Percentiles rank a stretch among this genome's conserved stretches.
These are phyloP conservation scores for Calocybe indica DNA, from an alignment of 768 basidiomycete species.

Conservation along the genomic window DNA sequence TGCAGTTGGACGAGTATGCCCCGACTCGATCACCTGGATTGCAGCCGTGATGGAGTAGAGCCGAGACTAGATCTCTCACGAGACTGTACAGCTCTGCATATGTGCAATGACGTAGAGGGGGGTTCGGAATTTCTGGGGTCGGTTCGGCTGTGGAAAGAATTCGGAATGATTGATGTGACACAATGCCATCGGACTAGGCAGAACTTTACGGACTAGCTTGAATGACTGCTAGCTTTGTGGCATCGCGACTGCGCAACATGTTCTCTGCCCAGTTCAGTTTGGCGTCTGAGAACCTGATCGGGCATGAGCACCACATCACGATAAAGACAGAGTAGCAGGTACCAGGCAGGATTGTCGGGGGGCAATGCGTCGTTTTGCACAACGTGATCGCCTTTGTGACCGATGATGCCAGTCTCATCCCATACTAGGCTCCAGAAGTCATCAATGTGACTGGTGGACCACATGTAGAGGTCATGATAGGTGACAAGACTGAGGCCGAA, in stretches of 20 bases:
- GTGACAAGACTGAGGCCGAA: constrained; percentile 37
- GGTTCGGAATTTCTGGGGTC: constrained; percentile 38
- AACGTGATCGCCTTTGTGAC: constrained; percentile 53
- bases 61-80: constrained; percentile 53
- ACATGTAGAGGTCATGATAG: constrained; percentile 61
- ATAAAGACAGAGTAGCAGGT: too few species aligned
- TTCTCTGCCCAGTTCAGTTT: constrained; percentile 80
- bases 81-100: constrained; percentile 54
- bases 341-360: constrained; percentile 66
- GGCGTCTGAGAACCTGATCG: constrained; percentile 46
- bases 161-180: constrained; percentile 6
- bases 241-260: constrained; percentile 56
- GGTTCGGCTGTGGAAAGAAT: constrained; percentile 49
- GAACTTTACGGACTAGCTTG: constrained; percentile 51
- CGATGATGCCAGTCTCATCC: constrained; percentile 60
- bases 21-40: constrained; percentile 67
- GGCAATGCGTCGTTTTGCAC: constrained; percentile 52
- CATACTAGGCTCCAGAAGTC: constrained; percentile 72
- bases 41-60: constrained; percentile 45
- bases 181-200: background rate
- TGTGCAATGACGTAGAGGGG: constrained; percentile 38
- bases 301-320: background rate
- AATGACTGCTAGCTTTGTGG: constrained; percentile 57
- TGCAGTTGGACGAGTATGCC: constrained; percentile 74
- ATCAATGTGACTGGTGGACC: constrained; percentile 57